Evolutionary conservation across 768 basidiomycete species (phyloP).

Genomic region (Bullera alba): DNA sequence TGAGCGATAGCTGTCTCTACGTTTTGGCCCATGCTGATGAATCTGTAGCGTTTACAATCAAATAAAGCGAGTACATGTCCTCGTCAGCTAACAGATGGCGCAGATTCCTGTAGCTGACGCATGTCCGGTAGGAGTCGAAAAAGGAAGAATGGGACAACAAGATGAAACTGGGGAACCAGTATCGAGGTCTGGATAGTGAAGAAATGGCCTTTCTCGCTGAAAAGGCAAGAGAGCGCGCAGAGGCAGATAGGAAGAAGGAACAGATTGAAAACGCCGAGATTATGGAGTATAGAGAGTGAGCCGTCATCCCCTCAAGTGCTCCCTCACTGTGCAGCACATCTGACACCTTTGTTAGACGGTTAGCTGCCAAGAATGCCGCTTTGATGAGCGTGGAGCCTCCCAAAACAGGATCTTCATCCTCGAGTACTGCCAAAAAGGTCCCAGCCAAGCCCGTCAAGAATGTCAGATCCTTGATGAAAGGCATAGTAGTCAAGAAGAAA

Average conservation of each 20-base stretch:
- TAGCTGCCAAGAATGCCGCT: slow-evolving; percentile 4
- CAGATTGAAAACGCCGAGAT: slow-evolving; percentile 41
- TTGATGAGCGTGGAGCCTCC: too few species aligned
- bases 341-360: not conserved
- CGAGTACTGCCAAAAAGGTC: slow-evolving; percentile 12
- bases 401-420: slow-evolving; percentile 4
- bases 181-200: slow-evolving; percentile 47
- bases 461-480: slow-evolving; percentile 42
- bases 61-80: not conserved
- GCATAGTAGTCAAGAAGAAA: slow-evolving; percentile 45
- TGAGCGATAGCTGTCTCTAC: slow-evolving; percentile 2
- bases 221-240: slow-evolving; percentile 33
- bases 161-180: slow-evolving; percentile 49
- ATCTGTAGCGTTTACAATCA: too few species aligned
- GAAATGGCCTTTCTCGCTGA: slow-evolving; percentile 46
- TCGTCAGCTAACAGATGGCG: too few species aligned
- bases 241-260: slow-evolving; percentile 29
- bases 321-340: too few species aligned
- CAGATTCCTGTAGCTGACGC: not conserved
- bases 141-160: slow-evolving; percentile 49
- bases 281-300: slow-evolving; percentile 42
- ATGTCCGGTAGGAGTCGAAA: slow-evolving; percentile 43
- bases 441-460: slow-evolving; percentile 36
- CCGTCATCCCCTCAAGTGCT: not conserved
- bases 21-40: not conserved